Base-by-base conservation (phyloP, 1,139 yeast genomes). In the Sugiyamaella castrensis region DNA sequence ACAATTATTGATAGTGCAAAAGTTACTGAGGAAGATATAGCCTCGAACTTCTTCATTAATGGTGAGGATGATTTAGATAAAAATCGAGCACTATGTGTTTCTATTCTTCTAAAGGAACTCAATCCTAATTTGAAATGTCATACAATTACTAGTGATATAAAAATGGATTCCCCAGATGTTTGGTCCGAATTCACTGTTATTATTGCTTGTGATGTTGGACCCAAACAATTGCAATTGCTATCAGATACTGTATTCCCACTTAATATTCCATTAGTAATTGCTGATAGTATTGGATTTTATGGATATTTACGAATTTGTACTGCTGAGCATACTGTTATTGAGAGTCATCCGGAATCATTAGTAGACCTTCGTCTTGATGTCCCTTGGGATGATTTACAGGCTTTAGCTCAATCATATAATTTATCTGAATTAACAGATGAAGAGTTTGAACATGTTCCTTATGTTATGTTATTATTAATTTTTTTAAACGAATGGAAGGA, bases 331-430 rank as follows among this genome's bases (percentile, higher is more conserved):
- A 79, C 84, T 3, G 79, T 87, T 0, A 71, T 87, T 13, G 94
- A 91, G 57, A 80, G 95, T 0, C 97, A 91, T 65, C 81, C 82
- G 1, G 80, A 81, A 37, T 71, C 77, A 9, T 64, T 83, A 2
- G 80, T 76, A 33, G 96, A 88, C 59, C 70, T 91, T 49, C 71
- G 96, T 44, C 69, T 91, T 4, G 84, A 83, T 52, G 55, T 63
- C 2, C 92, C 95, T 1, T 92, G 97, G 97, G 70, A 73, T 0
- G 88, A 85, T 57, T 68, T 91, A n/a, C 66, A 68, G 37, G 67
- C 67, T 0, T 82, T 74, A 58, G 74, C 80, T 8, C 77, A 79
- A 50, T 65, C 76, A 1, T 70, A 82, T 46, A 77, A 81, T 41
- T 56, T 84, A 52, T 74, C 73, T 45, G 8, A 28, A n/a, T 35